These are phyloP conservation scores for Artemisia argyi DNA, from an alignment of 129 eudicot genomes.

Conservation along the genomic window DNA sequence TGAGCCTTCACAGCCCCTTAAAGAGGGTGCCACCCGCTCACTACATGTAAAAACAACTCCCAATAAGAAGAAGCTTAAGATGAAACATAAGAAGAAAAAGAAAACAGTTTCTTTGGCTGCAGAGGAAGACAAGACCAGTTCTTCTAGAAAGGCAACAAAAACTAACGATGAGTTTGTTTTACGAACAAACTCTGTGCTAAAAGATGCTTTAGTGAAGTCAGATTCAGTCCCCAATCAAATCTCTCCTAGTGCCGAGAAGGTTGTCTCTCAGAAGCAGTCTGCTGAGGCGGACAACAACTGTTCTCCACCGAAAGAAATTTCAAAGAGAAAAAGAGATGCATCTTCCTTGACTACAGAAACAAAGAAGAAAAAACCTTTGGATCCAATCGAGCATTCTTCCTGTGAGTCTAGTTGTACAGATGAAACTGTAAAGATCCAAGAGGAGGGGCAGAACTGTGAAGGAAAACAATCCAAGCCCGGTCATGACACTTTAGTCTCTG, in stretches of 20 bases:
- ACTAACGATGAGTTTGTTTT: constrained; percentile 17
- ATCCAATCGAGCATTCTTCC: constrained; percentile 23
- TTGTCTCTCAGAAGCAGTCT: background rate
- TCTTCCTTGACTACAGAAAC: background rate
- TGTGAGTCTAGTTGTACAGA: constrained; percentile 35
- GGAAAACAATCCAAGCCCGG: background rate
- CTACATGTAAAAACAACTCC: constrained; percentile 1
- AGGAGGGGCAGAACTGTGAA: constrained; percentile 19
- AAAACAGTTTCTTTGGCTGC: constrained; percentile 7
- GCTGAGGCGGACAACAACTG: constrained; percentile 4
- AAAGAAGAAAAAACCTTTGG: background rate
- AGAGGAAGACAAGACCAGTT: background rate
- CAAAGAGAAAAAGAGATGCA: constrained; percentile 13
- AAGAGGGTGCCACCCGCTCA: constrained; percentile 11
- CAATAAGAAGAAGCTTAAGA: constrained; percentile 1
- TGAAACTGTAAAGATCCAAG: constrained; percentile 21
- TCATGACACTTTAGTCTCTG: constrained; percentile 24
- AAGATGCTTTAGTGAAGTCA: constrained; percentile 16
- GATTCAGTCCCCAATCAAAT: constrained; percentile 20
- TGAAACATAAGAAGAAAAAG: constrained; percentile 10
- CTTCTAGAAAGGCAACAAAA: constrained; percentile 8
- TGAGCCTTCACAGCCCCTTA: background rate
- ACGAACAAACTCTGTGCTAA: background rate
- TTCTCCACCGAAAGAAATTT: background rate
- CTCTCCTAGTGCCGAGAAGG: constrained; percentile 14